phyloP scores from a whole-genome alignment of 306 rosid genomes.

The Prinsepia uniflora region DNA sequence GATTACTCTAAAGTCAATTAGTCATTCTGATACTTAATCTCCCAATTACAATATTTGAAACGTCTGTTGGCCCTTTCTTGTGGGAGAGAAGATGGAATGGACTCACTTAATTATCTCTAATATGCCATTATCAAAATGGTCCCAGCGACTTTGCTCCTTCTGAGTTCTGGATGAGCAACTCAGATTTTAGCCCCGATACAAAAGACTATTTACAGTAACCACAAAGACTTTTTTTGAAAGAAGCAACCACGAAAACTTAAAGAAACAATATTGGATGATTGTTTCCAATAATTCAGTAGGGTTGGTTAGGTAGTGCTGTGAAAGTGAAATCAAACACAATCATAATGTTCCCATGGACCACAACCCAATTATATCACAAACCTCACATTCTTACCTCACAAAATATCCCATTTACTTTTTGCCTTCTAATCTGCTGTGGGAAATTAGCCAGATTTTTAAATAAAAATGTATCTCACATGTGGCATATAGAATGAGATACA shows the following conservation, averaged over 20 bases:
- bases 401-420: too few relatives aligned
- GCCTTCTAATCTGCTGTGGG: too few relatives aligned
- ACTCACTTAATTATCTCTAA: background rate
- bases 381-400: background rate
- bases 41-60: conserved; percentile 2
- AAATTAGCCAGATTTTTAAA: too few relatives aligned
- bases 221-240: conserved; percentile 14
- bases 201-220: conserved; percentile 11
- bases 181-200: background rate
- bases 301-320: conserved; percentile 9
- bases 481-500: too few relatives aligned
- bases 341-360: background rate
- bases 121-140: conserved; percentile 5
- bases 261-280: background rate
- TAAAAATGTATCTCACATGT: too few relatives aligned
- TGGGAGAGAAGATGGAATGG: background rate
- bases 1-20: background rate
- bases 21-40: background rate
- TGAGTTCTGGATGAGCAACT: background rate
- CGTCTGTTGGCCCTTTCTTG: conserved; percentile 12
- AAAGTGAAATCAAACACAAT: background rate
- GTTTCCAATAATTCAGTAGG: conserved; percentile 21
- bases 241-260: conserved; percentile 24
- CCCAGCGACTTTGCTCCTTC: background rate
- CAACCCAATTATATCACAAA: background rate